These are phyloP conservation scores for Elymus sibiricus DNA, from an alignment of 176 grass and related monocot genomes.

Conservation along the genomic window DNA sequence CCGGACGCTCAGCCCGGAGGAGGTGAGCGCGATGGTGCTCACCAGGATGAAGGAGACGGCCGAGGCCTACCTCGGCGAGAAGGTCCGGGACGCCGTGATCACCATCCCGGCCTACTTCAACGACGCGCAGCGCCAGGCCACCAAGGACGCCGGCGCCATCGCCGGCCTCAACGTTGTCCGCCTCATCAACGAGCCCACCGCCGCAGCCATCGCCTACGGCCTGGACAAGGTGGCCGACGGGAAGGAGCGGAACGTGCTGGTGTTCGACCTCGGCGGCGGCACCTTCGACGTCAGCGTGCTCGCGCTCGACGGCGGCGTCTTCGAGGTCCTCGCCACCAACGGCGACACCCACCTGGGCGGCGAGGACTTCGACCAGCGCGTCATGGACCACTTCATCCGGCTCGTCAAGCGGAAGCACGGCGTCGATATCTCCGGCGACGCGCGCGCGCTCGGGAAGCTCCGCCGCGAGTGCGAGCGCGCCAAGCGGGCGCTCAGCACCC, in stretches of 20 bases:
- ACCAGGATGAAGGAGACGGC: conserved; percentile 79
- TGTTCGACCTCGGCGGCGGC: too few species aligned
- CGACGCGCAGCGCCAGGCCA: conserved; percentile 65
- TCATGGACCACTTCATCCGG: conserved; percentile 69
- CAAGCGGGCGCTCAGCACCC: conserved; percentile 66
- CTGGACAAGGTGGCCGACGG: conserved; percentile 37
- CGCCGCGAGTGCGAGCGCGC: conserved; percentile 65
- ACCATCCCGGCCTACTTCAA: conserved; percentile 85
- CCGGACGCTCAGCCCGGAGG: conserved; percentile 65
- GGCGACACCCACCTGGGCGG: conserved; percentile 79
- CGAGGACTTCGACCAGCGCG: conserved; percentile 77
- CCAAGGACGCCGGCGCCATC: conserved; percentile 53
- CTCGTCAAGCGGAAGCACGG: conserved; percentile 65
- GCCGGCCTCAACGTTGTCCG: too few species aligned
- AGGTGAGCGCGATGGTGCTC: conserved; percentile 76
- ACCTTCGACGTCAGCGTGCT: conserved; percentile 63
- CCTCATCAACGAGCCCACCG: conserved; percentile 70
- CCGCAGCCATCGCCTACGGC: conserved; percentile 72
- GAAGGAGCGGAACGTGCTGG: too few species aligned
- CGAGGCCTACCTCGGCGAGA: conserved; percentile 67
- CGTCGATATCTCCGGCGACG: conserved; percentile 59
- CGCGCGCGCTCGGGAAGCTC: conserved; percentile 52
- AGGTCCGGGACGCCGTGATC: conserved; percentile 64
- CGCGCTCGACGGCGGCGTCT: conserved; percentile 58
- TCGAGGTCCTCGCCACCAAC: conserved; percentile 62